Evolutionary conservation across 768 basidiomycete genomes (phyloP).

Genomic region (Hydnum rufescens): DNA sequence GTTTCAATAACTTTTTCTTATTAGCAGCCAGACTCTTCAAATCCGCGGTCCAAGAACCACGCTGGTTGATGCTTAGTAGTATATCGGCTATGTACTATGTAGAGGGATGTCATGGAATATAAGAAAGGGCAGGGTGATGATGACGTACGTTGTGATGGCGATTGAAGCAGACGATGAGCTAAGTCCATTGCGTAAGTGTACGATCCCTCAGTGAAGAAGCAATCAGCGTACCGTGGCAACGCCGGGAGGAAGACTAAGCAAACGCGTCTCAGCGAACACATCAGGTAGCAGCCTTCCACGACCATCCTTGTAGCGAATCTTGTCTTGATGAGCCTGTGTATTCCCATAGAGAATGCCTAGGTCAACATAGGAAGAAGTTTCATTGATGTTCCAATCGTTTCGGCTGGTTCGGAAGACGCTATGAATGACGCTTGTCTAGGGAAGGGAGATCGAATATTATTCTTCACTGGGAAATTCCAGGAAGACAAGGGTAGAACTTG

Average conservation of each 20-base stretch:
- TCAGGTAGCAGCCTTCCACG: constrained; percentile 49
- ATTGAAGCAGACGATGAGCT: constrained; percentile 42
- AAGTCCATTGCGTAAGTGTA: background rate
- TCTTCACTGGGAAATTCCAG: background rate
- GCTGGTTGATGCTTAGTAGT: constrained; percentile 64
- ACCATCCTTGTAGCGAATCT: constrained; percentile 21
- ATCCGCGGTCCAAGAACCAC: constrained; percentile 28
- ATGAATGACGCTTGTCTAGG: constrained; percentile 3
- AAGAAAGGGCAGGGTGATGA: background rate
- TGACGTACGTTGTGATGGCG: constrained; percentile 33
- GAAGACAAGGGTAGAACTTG: background rate
- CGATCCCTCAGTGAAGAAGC: constrained; percentile 14
- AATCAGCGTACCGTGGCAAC: constrained; percentile 43
- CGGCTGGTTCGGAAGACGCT: constrained; percentile 12
- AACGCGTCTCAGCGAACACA: constrained; percentile 56
- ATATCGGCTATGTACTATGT: constrained; percentile 46
- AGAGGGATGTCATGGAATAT: background rate
- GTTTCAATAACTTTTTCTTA: constrained; percentile 13
- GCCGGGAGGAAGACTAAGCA: constrained; percentile 42
- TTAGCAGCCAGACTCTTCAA: constrained; percentile 18
- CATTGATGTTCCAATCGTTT: constrained; percentile 11
- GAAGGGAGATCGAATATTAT: background rate
- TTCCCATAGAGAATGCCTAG: constrained; percentile 21
- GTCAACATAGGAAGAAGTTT: constrained; percentile 10
- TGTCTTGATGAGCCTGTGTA: constrained; percentile 23